Base-by-base conservation (phyloP, 768 basidiomycete species). In the Fomitopsis serialis region DNA sequence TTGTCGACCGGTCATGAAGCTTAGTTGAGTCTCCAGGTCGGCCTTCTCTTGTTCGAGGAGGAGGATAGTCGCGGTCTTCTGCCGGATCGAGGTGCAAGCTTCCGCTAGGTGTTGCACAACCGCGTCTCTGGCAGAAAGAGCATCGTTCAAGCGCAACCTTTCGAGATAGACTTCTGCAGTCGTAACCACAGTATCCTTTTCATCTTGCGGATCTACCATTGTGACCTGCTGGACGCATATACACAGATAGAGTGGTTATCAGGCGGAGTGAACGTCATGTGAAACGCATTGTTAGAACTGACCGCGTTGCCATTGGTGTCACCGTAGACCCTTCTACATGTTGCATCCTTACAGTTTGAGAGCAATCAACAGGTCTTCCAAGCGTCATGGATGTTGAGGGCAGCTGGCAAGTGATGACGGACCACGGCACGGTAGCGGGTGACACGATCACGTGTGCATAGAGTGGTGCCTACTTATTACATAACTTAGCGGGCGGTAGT, bases 81-180 rank as follows among this genome's bases (percentile, higher is more conserved):
- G 76, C n/a, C 77, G 76, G 58, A 88, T 70, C 0, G 82, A 81
- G 13, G 70, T 63, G 61, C 81, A 85, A 10, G 84, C 84, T 44
- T 81, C 77, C 29, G 77, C 72, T 12, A 89, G 75, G 27, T 78
- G 79, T 40, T 77, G 68, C 1, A 85, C 77, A 15, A 76, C 78
- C 27, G 74, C 76, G 61, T 89, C 87, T 37, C 87, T 80, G 27
- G 86, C 87, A 24, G 68, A 70, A 49, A 84, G 64, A 1, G 82
- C 84, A 60, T 88, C 85, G 21, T 65, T 66, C 1, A 82, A 77
- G 12, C 57, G 55, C 24, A 58, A 19, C 32, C 57, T 32, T 19
- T 61, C 60, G 4, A 58, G 46, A 11, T 24, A 45, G 1, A 53
- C 13, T 24, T 44, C 42, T 29, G 13, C 37, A 17, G 37, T 8